Base-by-base conservation (phyloP, 2,329 filamentous ascomycete genomes). In the Colletotrichum liaoningense region DNA sequence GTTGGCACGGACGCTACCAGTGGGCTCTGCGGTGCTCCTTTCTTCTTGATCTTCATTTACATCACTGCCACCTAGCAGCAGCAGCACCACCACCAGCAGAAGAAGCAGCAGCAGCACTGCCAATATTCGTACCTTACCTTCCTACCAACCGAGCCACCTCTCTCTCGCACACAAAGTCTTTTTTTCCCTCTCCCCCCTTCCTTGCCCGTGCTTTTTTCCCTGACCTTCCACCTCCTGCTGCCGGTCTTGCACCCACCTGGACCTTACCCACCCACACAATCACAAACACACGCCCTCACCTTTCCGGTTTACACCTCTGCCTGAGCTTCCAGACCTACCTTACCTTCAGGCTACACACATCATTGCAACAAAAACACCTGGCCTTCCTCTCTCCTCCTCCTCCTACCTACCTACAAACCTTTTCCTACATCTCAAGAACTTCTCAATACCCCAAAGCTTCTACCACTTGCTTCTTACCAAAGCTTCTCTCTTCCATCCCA, bases 21-120 rank as follows among this genome's bases (percentile, higher is more conserved):
- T 73, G 67, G 71, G 22, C 71, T 70, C 67, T 66, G 30, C 46
- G 33, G 67, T 70, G 70, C 70, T 73, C 71, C 71, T 73, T 73
- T 70, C 70, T 73, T 73, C 69, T 69, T 54, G 33, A 74, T 74
- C 72, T 72, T 72, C 68, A 74, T 72, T 74, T 74, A 69, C 72
- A 74, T 74, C 72, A 72, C 69, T 71, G 42, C 28, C 64, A 63
- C 63, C 52, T 57, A 59, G 52, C 30, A 59, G 46, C 49, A 38
- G 24, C 52, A 26, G 26, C 28, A 30, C 7, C 28, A 46, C 33
- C 54, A 62, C 59, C 19, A 30, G 7, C 49, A 65, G 11, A 12
- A 12, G 33, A 33, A 46, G 22, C 62, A 62, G 46, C 22, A 30
- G 19, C 56, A 59, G n/a, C 55, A 26, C 28, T 22, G 57, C 68